Base-by-base conservation (phyloP, 345 rosid species). In the Dipteronia sinensis region DNA sequence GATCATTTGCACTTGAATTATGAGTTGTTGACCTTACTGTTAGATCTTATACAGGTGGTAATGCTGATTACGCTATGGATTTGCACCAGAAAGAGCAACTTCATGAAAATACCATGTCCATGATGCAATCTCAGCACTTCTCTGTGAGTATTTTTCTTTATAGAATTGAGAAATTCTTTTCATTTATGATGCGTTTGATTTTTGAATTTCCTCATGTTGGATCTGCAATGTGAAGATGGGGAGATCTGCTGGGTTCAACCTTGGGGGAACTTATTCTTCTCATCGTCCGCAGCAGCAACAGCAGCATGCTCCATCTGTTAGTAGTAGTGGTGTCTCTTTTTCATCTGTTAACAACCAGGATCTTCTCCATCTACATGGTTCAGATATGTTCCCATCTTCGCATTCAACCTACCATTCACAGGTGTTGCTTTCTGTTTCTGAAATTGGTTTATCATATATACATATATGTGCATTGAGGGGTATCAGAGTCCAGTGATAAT, bases 101-200 rank as follows among this genome's bases (percentile, higher is more conserved):
- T 81, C 98, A 91, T 81, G 98, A 97, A 74, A 97, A 87, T 86
- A 74, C 98, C 27, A 85, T 91, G 91, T 90, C 99, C 69, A 89
- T 94, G 97, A 93, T 97, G 96, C 99, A 93, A 83, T 90, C 98
- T 76, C 99, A 97, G 87, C 97, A 91, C 87, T 94, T 93, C 81
- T 87, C 98, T 69, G 99, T 97, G 85, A 86, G 99, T 82, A 68
- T 49, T 63, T 15, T 62, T 65, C 23, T 72, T 29, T 73, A 13
- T 27, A 65, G 69, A 29, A 62, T 71, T 76, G 22, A 69, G 51
- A 65, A 62, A 10, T 55, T 77, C 62, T 72, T 56, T 73, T 51
- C 47, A 6, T 68, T 65, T 56, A 62, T 63, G 23, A 61, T 71
- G 29, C 6, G 8, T 34, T 74, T 67, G 22, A 3, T 65, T 58